Percentiles rank a stretch among this genome's conserved stretches.
phyloP scores from a whole-genome alignment of 495 filamentous ascomycete genomes.

The Pseudoneurospora amorphoporcata region DNA sequence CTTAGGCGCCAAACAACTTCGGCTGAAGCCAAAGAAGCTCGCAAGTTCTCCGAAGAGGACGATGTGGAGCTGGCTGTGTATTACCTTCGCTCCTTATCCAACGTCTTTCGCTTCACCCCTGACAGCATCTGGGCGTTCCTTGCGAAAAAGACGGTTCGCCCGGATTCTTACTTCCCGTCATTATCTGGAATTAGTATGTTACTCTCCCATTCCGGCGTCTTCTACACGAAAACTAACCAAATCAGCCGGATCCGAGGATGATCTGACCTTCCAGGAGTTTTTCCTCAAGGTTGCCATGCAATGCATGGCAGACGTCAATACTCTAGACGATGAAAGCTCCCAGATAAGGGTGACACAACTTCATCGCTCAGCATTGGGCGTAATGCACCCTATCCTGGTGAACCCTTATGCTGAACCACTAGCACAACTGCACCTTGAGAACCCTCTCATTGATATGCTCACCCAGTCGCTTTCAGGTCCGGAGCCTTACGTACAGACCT shows the following conservation, averaged over 20 bases:
- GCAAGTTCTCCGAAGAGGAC: constrained; percentile 36
- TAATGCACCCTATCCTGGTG: constrained; percentile 65
- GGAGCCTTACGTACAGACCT: constrained; percentile 59
- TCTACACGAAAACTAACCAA: constrained; percentile 10
- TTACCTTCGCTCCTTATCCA: constrained; percentile 63
- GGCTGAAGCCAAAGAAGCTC: background rate
- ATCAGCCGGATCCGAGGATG: constrained; percentile 37
- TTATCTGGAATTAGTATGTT: constrained; percentile 38
- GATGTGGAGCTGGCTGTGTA: constrained; percentile 71
- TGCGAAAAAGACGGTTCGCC: constrained; percentile 34
- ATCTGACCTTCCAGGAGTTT: constrained; percentile 49
- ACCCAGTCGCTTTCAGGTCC: constrained; percentile 48
- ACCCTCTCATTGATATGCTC: constrained; percentile 60
- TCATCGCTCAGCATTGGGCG: constrained; percentile 57
- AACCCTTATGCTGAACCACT: constrained; percentile 58
- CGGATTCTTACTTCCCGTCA: constrained; percentile 22
- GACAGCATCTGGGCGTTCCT: constrained; percentile 52
- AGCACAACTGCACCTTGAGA: constrained; percentile 60
- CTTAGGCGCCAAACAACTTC: constrained; percentile 28
- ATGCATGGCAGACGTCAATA: constrained; percentile 42
- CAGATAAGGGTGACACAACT: constrained; percentile 44
- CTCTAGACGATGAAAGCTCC: constrained; percentile 21
- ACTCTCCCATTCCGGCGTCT: background rate
- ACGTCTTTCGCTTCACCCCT: constrained; percentile 54
- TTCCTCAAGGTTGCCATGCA: constrained; percentile 48